phyloP scores from a whole-genome alignment of 768 basidiomycete genomes.

The Mycena latifolia region DNA sequence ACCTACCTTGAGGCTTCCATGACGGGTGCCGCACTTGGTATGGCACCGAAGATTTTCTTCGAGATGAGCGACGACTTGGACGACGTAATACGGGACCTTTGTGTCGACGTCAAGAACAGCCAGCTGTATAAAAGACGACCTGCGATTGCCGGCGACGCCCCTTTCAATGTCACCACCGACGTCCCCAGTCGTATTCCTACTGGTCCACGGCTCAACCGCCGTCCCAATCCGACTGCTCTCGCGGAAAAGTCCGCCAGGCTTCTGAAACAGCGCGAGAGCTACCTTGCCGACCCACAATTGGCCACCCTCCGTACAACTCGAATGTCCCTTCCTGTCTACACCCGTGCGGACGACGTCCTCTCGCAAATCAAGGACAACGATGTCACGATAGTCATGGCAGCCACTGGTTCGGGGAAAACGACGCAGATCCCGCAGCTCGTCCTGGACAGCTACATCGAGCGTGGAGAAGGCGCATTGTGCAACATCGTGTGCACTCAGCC shows the following conservation, averaged over 20 bases:
- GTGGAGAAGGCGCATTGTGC: slow-evolving; percentile 84
- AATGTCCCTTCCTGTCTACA: slow-evolving; percentile 79
- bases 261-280: slow-evolving; percentile 63
- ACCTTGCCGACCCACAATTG: slow-evolving; percentile 70
- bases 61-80: slow-evolving; percentile 72
- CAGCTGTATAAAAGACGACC: slow-evolving; percentile 77
- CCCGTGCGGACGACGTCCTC: slow-evolving; percentile 75
- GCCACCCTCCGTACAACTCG: slow-evolving; percentile 78
- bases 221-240: slow-evolving; percentile 45
- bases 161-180: slow-evolving; percentile 27
- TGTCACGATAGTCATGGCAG: slow-evolving; percentile 90
- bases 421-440: slow-evolving; percentile 96
- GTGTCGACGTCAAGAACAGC: slow-evolving; percentile 72
- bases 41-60: slow-evolving; percentile 79
- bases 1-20: slow-evolving; percentile 72
- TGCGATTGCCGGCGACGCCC: slow-evolving; percentile 37
- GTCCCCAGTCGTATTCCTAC: slow-evolving; percentile 13
- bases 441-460: slow-evolving; percentile 84
- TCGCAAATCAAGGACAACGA: slow-evolving; percentile 80
- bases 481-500: slow-evolving; percentile 96
- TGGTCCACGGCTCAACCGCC: slow-evolving; percentile 34
- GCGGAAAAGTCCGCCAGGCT: slow-evolving; percentile 71
- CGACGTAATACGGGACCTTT: slow-evolving; percentile 79
- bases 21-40: slow-evolving; percentile 75
- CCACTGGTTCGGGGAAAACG: slow-evolving; percentile 94